phyloP scores from a whole-genome alignment of 257 asterid genomes.

The Solanum etuberosum region DNA sequence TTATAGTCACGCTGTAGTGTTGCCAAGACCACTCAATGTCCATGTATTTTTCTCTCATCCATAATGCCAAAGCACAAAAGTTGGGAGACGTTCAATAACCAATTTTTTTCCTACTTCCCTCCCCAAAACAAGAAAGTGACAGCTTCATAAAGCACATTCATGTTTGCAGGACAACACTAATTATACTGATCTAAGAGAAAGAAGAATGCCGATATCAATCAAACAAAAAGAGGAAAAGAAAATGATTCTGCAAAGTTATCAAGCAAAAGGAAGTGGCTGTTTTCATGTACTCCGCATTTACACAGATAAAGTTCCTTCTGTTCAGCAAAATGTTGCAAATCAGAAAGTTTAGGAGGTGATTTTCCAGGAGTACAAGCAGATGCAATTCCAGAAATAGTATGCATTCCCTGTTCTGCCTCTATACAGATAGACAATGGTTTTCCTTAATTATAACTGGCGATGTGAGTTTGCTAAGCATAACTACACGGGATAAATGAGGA shows the following conservation, averaged over 20 bases:
- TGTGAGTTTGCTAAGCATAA: not conserved
- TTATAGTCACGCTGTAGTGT: not conserved
- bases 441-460: not conserved
- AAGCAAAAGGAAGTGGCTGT: not conserved
- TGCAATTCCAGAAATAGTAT: not conserved
- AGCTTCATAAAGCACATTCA: not conserved
- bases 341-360: not conserved
- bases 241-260: not conserved
- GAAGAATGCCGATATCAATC: not conserved
- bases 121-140: not conserved
- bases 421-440: not conserved
- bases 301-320: not conserved
- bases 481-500: not conserved
- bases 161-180: not conserved
- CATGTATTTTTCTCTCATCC: not conserved
- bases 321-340: not conserved
- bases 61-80: not conserved
- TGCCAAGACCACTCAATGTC: not conserved
- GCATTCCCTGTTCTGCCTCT: not conserved
- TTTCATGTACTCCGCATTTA: not conserved
- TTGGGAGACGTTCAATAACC: not conserved
- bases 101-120: not conserved
- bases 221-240: not conserved
- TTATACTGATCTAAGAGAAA: not conserved
- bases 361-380: not conserved